Base-by-base conservation (phyloP, 2,329 filamentous ascomycete species). In the Fusarium sp. region DNA sequence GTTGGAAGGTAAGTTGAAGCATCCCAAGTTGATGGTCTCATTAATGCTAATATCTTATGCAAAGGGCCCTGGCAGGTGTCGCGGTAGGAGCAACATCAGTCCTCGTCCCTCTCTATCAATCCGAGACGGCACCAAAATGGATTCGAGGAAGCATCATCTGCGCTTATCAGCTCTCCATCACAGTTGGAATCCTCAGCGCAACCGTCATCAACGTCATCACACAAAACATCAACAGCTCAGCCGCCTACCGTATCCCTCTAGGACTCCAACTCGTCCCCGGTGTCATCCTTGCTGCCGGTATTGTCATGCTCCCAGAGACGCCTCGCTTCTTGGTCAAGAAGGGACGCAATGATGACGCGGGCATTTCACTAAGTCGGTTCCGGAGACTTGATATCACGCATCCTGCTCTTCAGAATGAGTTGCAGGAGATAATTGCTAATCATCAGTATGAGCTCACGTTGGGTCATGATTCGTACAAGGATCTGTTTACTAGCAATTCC, bases 51-150 rank as follows among this genome's bases (percentile, higher is more conserved):
- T 21, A 21, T 21, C 21, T 21, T 21, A 21, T 21, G 21, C 21
- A 21, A 21, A 21, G 21, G 21, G 21, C 21, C 21, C 21, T 21
- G 63, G 91, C 92, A 59, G 91, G 92, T 65, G 82, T 92, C 30
- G 91, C 91, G 71, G 90, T 94, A 20, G 92, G 91, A 47, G 83
- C 87, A 60, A 86, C 93, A 45, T 92, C 90, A 18, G 88, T 92
- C n/a, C 84, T 92, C 53, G 89, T 94, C 27, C 92, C 92, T n/a
- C 82, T 94, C 9, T 94, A 94, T 77, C 92, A 94, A 78, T 93
- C 91, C 2, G 92, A 94, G 80, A 93, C 92, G 82, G 89, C 91
- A 0, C 92, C 92, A 3, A 93, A 93, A 82, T 94, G 92, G 91
- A 92, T 94, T 74, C 86, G 92, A 78, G 92, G 92, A 68, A 89